Conservation (phyloP, 495 filamentous ascomycete genomes). For the Xylaria sp. region DNA sequence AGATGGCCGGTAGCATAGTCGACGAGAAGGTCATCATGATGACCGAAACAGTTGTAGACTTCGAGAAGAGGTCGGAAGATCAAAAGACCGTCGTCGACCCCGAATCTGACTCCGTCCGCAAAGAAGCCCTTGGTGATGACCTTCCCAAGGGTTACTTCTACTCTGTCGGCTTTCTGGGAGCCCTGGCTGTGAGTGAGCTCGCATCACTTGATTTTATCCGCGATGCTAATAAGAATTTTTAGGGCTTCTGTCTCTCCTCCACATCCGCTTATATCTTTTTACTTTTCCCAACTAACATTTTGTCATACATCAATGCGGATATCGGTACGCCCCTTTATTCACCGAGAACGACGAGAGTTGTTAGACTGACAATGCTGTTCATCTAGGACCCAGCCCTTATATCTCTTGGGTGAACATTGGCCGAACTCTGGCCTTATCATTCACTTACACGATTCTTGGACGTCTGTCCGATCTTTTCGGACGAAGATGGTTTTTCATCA, state of each 20-base stretch:
- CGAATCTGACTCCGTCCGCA: constrained; percentile 35
- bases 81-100: constrained; percentile 7
- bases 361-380: constrained; percentile 36
- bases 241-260: constrained; percentile 38
- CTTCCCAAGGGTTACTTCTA: constrained; percentile 41
- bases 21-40: constrained; percentile 2
- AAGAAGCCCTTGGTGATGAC: constrained; percentile 33
- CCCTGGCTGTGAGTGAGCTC: constrained; percentile 31
- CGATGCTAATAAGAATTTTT: constrained; percentile 4
- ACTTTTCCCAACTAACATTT: constrained; percentile 39
- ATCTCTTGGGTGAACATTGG: constrained; percentile 47
- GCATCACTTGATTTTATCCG: neutral
- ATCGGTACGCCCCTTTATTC: constrained; percentile 32
- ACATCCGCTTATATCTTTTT: constrained; percentile 41
- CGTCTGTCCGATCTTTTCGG: constrained; percentile 63
- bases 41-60: constrained; percentile 19
- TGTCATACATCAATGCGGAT: constrained; percentile 40
- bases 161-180: constrained; percentile 37
- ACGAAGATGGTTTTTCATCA: constrained; percentile 58
- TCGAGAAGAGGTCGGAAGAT: constrained; percentile 25
- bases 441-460: constrained; percentile 49
- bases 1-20: neutral
- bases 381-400: constrained; percentile 46
- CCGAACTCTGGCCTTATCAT: constrained; percentile 43
- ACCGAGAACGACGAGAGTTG: neutral